Conservation (phyloP, 139 green algal genomes). For the Asterochloris erici region DNA sequence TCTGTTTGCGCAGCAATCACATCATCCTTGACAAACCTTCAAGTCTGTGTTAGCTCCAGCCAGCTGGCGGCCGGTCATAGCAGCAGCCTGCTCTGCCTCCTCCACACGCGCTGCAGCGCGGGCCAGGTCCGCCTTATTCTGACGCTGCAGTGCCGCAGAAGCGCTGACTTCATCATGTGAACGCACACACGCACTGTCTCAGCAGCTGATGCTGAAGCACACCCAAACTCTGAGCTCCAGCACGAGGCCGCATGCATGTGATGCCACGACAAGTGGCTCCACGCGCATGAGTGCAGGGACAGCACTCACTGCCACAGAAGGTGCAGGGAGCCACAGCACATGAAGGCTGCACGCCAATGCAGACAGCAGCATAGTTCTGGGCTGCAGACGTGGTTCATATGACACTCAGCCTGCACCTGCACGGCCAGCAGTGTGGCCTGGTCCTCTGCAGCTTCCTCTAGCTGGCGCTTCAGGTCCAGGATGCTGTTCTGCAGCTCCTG, state of each 20-base stretch:
- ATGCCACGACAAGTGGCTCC: too few species aligned
- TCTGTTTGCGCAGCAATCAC: too few species aligned
- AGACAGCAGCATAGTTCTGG: too few species aligned
- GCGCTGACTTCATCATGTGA: not conserved
- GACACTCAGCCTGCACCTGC: not conserved
- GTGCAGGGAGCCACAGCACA: too few species aligned
- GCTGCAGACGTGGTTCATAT: too few species aligned
- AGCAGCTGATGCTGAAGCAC: too few species aligned
- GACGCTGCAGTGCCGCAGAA: not conserved
- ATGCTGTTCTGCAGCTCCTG: constrained; percentile 39
- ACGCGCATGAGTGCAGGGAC: too few species aligned
- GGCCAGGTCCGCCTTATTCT: constrained; percentile 11
- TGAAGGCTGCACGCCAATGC: too few species aligned
- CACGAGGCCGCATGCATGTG: too few species aligned
- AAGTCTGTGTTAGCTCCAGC: not conserved
- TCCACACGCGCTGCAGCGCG: not conserved
- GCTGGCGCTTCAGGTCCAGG: constrained; percentile 25
- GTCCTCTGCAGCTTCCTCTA: constrained; percentile 22
- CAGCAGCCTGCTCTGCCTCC: constrained; percentile 1
- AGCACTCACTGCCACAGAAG: too few species aligned
- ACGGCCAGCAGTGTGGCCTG: constrained; percentile 13
- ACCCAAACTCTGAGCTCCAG: too few species aligned
- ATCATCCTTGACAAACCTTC: constrained; percentile 5
- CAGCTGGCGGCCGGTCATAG: constrained; percentile 1
- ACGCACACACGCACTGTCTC: too few species aligned